Evolutionary conservation across 805 yeast species (phyloP).

Genomic region (Metschnikowia rubicola): DNA sequence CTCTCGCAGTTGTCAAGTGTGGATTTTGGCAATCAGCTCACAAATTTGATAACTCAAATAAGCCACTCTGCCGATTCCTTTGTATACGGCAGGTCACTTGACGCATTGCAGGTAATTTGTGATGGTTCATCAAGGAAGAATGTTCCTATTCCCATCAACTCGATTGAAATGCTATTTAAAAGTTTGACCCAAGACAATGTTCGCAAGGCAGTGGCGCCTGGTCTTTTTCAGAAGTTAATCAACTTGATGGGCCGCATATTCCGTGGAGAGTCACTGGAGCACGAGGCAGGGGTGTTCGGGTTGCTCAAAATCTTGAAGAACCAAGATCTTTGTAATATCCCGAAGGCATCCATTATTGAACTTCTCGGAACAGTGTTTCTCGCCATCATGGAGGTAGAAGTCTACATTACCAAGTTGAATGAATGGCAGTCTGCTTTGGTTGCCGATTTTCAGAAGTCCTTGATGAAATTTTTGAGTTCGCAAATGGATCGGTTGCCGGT

Average conservation of each 20-base stretch:
- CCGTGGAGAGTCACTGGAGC: constrained; percentile 2
- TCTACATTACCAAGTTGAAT: constrained; percentile 11
- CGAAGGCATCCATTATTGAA: constrained; percentile 5
- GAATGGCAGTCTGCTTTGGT: constrained; percentile 15
- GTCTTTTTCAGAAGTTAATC: constrained; percentile 4
- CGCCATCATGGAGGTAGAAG: constrained; percentile 7
- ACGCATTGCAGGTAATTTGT: constrained; percentile 19
- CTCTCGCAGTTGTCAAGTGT: constrained; percentile 33
- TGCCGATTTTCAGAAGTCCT: constrained; percentile 13
- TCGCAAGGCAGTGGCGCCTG: constrained; percentile 1
- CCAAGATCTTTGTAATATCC: constrained; percentile 3
- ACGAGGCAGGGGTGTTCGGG: constrained; percentile 6
- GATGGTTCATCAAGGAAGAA: constrained; percentile 16
- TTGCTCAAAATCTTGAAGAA: constrained; percentile 6
- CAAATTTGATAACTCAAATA: constrained; percentile 24
- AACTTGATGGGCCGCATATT: constrained; percentile 7
- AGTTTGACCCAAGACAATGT: constrained; percentile 1
- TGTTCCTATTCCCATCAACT: constrained; percentile 19
- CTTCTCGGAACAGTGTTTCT: constrained; percentile 11
- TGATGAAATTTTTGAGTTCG: constrained; percentile 18
- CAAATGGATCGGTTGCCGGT: constrained; percentile 38
- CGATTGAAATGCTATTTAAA: constrained; percentile 18
- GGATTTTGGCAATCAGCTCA: constrained; percentile 29
- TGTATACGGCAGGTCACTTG: constrained; percentile 22
- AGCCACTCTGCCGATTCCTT: constrained; percentile 22